phyloP scores from a whole-genome alignment of 768 basidiomycete genomes.

The Phlegmacium glaucopus region DNA sequence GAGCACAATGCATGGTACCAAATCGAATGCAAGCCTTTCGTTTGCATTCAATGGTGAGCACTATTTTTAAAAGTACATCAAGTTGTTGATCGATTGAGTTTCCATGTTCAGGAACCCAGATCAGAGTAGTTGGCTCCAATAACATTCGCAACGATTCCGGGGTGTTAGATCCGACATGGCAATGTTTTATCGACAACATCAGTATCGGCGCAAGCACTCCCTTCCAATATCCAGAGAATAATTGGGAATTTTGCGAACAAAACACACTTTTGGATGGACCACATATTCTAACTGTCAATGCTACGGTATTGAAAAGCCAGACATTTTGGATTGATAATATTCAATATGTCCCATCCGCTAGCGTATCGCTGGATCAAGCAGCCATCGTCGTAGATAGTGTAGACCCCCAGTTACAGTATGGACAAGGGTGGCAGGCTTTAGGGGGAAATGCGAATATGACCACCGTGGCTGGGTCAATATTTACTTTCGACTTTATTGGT shows the following conservation, averaged over 20 bases:
- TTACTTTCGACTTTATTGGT: slow-evolving; percentile 23
- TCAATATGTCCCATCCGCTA: slow-evolving; percentile 21
- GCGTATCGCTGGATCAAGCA: slow-evolving; percentile 3
- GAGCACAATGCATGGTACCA: slow-evolving; percentile 2
- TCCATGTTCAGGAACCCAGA: background rate
- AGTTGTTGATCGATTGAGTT: background rate
- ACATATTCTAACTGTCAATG: slow-evolving; percentile 24
- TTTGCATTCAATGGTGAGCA: slow-evolving; percentile 6
- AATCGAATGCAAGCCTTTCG: background rate
- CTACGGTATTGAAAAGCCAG: slow-evolving; percentile 18
- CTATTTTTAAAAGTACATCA: background rate
- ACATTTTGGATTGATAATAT: slow-evolving; percentile 29
- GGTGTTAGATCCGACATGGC: slow-evolving; percentile 6
- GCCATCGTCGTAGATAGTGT: slow-evolving; percentile 10
- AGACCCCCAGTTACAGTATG: slow-evolving; percentile 10
- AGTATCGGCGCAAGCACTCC: background rate
- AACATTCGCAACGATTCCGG: slow-evolving; percentile 7
- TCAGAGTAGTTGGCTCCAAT: too few relatives aligned
- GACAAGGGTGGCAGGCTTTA: background rate
- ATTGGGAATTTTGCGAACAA: slow-evolving; percentile 14
- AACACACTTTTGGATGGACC: slow-evolving; percentile 17
- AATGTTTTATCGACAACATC: slow-evolving; percentile 10
- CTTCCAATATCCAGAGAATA: slow-evolving; percentile 6
- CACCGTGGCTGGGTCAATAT: slow-evolving; percentile 5
- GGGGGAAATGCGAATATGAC: slow-evolving; percentile 15